Percentiles rank a stretch among this genome's conserved stretches.
These are phyloP conservation scores for Halenospora varia DNA, from an alignment of 495 filamentous ascomycete species.

Conservation along the genomic window DNA sequence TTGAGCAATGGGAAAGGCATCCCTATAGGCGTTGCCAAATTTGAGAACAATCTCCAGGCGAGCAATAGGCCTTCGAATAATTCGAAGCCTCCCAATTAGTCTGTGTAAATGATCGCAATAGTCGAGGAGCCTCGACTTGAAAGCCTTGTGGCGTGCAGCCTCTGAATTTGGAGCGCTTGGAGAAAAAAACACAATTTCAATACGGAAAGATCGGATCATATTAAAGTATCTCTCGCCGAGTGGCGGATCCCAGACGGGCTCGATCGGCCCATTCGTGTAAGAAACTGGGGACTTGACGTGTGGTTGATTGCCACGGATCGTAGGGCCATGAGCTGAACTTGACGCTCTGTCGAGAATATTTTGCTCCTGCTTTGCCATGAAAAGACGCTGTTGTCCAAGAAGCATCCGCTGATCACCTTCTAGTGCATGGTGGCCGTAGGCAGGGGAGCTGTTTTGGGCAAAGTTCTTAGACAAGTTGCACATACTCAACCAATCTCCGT, in stretches of 20 bases:
- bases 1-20: constrained; percentile 1
- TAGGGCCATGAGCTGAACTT: constrained; percentile 6
- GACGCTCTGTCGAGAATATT: constrained; percentile 56
- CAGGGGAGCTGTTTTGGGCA: not conserved
- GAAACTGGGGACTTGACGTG: not conserved
- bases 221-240: constrained; percentile 9
- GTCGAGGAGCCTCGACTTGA: constrained; percentile 3
- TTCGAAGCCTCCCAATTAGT: constrained; percentile 9
- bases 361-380: constrained; percentile 95
- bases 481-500: constrained; percentile 8
- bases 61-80: not conserved
- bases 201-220: constrained; percentile 11
- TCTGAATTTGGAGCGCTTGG: not conserved
- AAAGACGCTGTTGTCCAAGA: constrained; percentile 87
- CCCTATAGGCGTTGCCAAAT: constrained; percentile 3
- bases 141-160: not conserved
- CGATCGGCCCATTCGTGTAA: constrained; percentile 4
- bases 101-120: constrained; percentile 17
- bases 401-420: constrained; percentile 99
- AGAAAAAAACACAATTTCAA: constrained; percentile 5
- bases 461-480: constrained; percentile 4
- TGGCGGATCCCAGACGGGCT: constrained; percentile 11
- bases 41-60: constrained; percentile 9
- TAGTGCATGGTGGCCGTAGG: constrained; percentile 87
- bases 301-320: not conserved